Percentiles rank a stretch among this genome's conserved stretches.
phyloP scores from a whole-genome alignment of 805 yeast species.

The Candida piceae region DNA sequence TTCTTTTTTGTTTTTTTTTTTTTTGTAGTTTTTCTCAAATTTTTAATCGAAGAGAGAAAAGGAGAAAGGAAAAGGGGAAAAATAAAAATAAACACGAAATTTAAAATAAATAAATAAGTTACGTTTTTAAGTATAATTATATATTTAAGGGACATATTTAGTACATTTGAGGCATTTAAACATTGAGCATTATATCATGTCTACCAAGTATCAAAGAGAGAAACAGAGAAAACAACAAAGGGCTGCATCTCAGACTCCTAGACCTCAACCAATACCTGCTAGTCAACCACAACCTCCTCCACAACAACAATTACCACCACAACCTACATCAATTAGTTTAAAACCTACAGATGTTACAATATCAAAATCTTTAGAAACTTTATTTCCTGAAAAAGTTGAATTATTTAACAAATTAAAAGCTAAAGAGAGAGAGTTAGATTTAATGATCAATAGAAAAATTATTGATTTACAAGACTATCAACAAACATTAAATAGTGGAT shows the following conservation, averaged over 20 bases:
- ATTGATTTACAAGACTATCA: conserved; percentile 75
- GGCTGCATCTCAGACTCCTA: conserved; percentile 2
- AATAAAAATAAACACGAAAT: too few species aligned
- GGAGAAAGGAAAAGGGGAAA: too few species aligned
- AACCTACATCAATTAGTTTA: conserved; percentile 23
- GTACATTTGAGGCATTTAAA: too few species aligned
- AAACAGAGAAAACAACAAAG: conserved; percentile 14
- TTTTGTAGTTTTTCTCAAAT: too few species aligned
- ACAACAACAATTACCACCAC: conserved; percentile 14
- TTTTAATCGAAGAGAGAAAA: too few species aligned
- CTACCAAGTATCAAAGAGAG: conserved; percentile 17
- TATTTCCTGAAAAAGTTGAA: conserved; percentile 47
- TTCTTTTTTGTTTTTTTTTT: too few species aligned
- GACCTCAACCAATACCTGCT: conserved; percentile 1
- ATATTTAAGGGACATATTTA: too few species aligned
- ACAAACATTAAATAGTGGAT: conserved; percentile 41
- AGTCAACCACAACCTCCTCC: conserved; percentile 8
- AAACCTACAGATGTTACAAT: conserved; percentile 34
- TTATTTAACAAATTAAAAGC: conserved; percentile 66
- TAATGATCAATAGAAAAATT: conserved; percentile 75
- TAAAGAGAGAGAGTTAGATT: conserved; percentile 79
- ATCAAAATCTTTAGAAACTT: conserved; percentile 23
- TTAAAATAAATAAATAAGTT: too few species aligned
- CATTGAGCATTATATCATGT: too few species aligned
- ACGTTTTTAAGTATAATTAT: too few species aligned